These are phyloP conservation scores for Calonectria pseudoreteaudii DNA, from an alignment of 2,329 filamentous ascomycete species.

Conservation along the genomic window DNA sequence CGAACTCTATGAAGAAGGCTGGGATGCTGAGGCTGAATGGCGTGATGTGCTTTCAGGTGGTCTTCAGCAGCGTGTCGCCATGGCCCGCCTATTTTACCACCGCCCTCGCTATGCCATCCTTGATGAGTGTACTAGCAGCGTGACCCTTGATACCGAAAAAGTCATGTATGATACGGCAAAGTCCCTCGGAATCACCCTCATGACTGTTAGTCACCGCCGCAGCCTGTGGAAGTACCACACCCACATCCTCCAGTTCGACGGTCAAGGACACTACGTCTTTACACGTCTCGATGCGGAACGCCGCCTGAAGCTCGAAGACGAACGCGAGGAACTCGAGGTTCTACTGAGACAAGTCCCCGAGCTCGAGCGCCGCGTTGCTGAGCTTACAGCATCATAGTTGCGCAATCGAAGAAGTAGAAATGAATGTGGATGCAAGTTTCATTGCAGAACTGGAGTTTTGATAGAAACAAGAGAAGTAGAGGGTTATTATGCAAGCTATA, in stretches of 20 bases:
- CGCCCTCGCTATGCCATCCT: slow-evolving; percentile 92
- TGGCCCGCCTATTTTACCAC: slow-evolving; percentile 96
- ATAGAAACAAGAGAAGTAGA: background rate
- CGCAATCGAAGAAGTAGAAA: background rate
- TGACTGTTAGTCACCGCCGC: slow-evolving; percentile 93
- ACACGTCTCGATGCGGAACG: slow-evolving; percentile 89
- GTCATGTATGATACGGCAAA: slow-evolving; percentile 99
- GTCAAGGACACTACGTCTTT: slow-evolving; percentile 91
- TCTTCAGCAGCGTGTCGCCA: slow-evolving; percentile 94
- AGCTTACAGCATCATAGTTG: slow-evolving; percentile 67
- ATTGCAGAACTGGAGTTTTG: background rate
- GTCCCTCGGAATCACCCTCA: slow-evolving; percentile 88
- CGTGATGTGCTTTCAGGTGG: slow-evolving; percentile 92
- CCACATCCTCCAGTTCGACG: slow-evolving; percentile 95
- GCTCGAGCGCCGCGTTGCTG: slow-evolving; percentile 84
- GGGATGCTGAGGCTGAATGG: slow-evolving; percentile 97
- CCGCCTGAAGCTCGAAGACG: slow-evolving; percentile 88
- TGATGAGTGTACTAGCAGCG: slow-evolving; percentile 94
- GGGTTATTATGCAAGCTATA: slow-evolving; percentile 1
- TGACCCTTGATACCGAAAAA: slow-evolving; percentile 95
- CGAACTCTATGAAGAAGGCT: slow-evolving; percentile 79
- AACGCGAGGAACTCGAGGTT: slow-evolving; percentile 93
- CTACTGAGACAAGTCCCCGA: slow-evolving; percentile 88
- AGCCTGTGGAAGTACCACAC: slow-evolving; percentile 98
- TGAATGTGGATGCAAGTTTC: background rate